Evolutionary conservation across 495 filamentous ascomycete species (phyloP), one percentile per base, ranked within the genome.

Genomic region (Trichoderma gamsii): DNA sequence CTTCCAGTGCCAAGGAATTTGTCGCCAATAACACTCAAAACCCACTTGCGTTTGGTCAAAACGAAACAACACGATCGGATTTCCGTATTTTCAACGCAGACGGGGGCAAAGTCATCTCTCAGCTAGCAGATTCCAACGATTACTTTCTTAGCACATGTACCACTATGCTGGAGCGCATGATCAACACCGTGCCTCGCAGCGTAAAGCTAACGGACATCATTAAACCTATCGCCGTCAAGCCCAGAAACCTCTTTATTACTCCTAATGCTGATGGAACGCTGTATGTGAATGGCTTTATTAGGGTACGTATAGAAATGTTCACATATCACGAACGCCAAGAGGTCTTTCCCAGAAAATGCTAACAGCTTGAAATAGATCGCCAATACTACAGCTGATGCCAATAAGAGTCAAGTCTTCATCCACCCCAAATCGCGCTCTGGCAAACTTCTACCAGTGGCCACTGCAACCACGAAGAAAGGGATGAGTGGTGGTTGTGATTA

Each of bases 81-180:
- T 64, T 70, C 29, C 70, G 74, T 5, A 72, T 83, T 21, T 83
- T 79, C 69, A 70, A 66, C 16, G 72, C 77, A 13, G 81, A 83
- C 66, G 68, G 69, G 0, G 81, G 81, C 52, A 70, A 41, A 4
- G 79, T 78, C 3, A 80, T 83, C 43, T 69, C 65, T 3, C 64
- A 67, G 9, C 66, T 83, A 70, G 69, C 72, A 4, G 64, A 75
- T 8, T 69, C 67, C 16, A 5, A 69, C 11, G 25, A 69, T 9
- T 65, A 44, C 35, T 69, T 69, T 41, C 41, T 69, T 3, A 15
- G 27, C 8, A 65, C 56, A 0, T 69, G 67, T 43, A 38, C 4
- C 38, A n/a, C 12, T 3, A n/a, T 69, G 18, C 32, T 69, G n/a
- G 63, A 71, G 41, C 65, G 69, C 35, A 70, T 70, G 69, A 41